A percentile compares a stretch with the other conserved stretches of the same genome.
Evolutionary conservation across 306 rosid genomes (phyloP).

Genomic region (Glycine latifolia): DNA sequence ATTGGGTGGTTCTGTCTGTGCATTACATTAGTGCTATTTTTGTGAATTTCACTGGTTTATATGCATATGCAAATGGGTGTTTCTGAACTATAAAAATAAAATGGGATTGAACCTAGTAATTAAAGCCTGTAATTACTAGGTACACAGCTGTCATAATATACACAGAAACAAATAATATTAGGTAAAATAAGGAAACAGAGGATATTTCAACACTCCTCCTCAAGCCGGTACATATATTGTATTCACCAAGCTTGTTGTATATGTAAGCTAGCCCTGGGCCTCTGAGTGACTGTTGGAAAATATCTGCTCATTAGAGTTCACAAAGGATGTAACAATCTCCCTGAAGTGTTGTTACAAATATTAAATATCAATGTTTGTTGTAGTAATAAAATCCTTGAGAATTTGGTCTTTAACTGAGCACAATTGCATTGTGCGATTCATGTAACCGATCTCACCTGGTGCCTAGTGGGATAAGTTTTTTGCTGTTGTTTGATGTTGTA

Average conservation of each 20-base stretch:
- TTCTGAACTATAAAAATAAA: background rate
- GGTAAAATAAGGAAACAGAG: background rate
- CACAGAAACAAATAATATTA: background rate
- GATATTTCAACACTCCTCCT: background rate
- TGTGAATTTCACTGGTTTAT: constrained; percentile 17
- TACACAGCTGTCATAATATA: background rate
- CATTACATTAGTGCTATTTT: constrained; percentile 7
- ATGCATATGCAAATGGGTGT: background rate
- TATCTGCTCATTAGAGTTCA: background rate
- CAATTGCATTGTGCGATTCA: background rate
- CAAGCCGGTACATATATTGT: background rate
- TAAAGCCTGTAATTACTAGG: background rate
- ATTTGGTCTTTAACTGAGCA: background rate
- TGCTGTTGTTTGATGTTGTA: background rate
- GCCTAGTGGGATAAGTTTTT: background rate
- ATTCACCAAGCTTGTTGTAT: background rate
- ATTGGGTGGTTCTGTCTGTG: constrained; percentile 32
- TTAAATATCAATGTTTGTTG: no score
- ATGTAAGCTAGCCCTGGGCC: background rate
- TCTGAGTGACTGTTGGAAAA: background rate
- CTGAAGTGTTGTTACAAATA: no score
- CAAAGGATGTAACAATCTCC: background rate
- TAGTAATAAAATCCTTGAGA: background rate
- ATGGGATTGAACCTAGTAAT: background rate
- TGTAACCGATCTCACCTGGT: background rate